These are phyloP conservation scores for Coemansia interrupta DNA, from an alignment of 192 early-diverging fungal genomes.

Conservation along the genomic window DNA sequence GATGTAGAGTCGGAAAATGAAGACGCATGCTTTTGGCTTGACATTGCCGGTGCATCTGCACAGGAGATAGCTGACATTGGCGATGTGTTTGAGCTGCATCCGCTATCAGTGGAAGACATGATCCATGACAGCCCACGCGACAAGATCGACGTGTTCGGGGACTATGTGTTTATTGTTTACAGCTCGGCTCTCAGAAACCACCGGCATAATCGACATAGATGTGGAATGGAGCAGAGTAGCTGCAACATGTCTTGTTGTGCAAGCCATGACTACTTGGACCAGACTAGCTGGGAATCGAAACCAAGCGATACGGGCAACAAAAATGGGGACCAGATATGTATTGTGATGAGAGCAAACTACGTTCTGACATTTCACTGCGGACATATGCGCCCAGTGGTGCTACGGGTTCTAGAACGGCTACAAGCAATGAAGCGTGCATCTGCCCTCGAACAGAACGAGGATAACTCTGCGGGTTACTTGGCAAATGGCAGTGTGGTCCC, in stretches of 20 bases:
- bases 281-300: background rate
- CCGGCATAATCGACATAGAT: too few species aligned
- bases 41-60: constrained; percentile 56
- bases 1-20: background rate
- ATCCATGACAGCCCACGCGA: constrained; percentile 81
- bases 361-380: constrained; percentile 37
- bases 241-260: constrained; percentile 5
- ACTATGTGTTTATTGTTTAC: constrained; percentile 65
- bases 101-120: constrained; percentile 86
- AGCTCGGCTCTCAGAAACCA: constrained; percentile 13
- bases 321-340: constrained; percentile 9
- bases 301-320: background rate
- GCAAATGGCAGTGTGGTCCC: constrained; percentile 1
- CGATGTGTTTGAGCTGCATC: constrained; percentile 69
- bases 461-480: background rate
- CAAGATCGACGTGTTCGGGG: constrained; percentile 70
- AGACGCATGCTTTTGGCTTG: constrained; percentile 68
- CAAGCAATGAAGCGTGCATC: constrained; percentile 22
- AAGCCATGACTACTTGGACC: background rate
- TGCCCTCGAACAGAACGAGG: background rate
- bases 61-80: constrained; percentile 59
- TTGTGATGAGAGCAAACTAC: constrained; percentile 29
- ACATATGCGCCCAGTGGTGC: constrained; percentile 7
- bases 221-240: background rate
- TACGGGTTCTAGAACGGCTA: constrained; percentile 28